A percentile compares a stretch with the other conserved stretches of the same genome.
These are phyloP conservation scores for Pleodorina starrii DNA, from an alignment of 139 green algal species.

Conservation along the genomic window DNA sequence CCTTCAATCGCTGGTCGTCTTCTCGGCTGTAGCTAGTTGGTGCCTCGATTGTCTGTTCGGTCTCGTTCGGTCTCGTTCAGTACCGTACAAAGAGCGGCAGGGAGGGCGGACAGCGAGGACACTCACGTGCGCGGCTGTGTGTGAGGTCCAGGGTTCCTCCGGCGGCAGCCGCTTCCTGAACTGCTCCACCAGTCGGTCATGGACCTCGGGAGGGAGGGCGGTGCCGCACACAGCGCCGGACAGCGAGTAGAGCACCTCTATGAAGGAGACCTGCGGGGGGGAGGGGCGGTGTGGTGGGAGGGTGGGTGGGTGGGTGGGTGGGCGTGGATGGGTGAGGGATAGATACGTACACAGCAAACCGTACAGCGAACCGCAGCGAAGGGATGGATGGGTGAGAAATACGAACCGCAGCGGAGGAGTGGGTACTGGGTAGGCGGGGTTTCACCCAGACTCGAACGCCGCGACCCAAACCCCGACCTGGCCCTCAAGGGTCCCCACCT, in stretches of 20 bases:
- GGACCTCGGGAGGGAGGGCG: conserved; percentile 36
- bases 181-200: conserved; percentile 62
- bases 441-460: too few species aligned
- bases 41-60: background rate
- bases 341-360: too few species aligned
- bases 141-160: background rate
- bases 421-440: too few species aligned
- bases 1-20: background rate
- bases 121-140: conserved; percentile 5
- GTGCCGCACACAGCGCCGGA: background rate
- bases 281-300: background rate
- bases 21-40: background rate
- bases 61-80: background rate
- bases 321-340: background rate
- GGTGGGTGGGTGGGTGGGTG: background rate
- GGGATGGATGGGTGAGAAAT: too few species aligned
- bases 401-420: too few species aligned
- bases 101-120: background rate
- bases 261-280: conserved; percentile 15
- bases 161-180: background rate
- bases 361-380: too few species aligned
- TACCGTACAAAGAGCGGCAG: background rate
- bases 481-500: too few species aligned
- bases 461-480: too few species aligned
- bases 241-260: conserved; percentile 15